phyloP scores from a whole-genome alignment of 148 eudicot genomes.

The Arctostaphylos glauca region DNA sequence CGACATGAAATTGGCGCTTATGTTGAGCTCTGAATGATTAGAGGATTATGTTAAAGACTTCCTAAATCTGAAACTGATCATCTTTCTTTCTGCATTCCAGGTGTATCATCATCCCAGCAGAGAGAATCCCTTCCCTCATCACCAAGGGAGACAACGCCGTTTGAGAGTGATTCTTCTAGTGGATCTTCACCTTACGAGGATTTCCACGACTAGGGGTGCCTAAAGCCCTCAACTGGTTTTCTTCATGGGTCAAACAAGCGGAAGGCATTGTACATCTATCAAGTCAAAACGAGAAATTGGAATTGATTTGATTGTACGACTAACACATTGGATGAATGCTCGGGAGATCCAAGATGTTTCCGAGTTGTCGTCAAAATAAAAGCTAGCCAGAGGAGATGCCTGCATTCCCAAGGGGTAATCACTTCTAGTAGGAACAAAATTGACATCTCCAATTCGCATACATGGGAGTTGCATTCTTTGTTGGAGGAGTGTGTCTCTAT shows the following conservation, averaged over 20 bases:
- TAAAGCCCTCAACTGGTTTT: not conserved
- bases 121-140: conserved; percentile 79
- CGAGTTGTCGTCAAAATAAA: not conserved
- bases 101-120: conserved; percentile 59
- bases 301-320: not conserved
- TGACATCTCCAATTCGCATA: not conserved
- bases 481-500: not conserved
- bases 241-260: no score
- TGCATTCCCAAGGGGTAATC: not conserved
- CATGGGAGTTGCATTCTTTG: not conserved
- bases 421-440: not conserved
- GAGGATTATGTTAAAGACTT: not conserved
- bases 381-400: not conserved
- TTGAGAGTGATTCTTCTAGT: conserved; percentile 73
- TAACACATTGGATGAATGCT: not conserved
- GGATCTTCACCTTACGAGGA: conserved; percentile 78
- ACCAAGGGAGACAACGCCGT: conserved; percentile 69
- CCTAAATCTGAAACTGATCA: conserved; percentile 2
- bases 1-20: not conserved
- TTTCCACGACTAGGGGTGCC: conserved; percentile 41
- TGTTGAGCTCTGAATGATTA: not conserved
- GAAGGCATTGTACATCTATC: not conserved
- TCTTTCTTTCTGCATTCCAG: conserved; percentile 30
- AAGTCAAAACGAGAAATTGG: not conserved
- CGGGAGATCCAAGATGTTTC: conserved; percentile 6